Conservation (phyloP, 306 rosid genomes). For the Corylus avellana region DNA sequence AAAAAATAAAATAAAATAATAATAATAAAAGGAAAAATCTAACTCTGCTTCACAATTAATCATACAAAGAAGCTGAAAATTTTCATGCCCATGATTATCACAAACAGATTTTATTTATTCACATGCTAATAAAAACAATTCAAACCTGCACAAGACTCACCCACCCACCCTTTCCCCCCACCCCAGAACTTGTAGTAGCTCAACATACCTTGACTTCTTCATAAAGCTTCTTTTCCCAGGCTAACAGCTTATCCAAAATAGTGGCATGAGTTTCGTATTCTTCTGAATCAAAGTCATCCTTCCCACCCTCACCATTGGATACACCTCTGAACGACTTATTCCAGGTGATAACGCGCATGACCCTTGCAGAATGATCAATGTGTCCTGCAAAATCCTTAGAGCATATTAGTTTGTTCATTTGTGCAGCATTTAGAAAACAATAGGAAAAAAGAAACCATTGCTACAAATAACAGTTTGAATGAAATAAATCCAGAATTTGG, state of each 20-base stretch:
- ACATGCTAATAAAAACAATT: background rate
- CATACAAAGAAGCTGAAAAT: background rate
- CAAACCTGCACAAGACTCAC: background rate
- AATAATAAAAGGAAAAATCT: background rate
- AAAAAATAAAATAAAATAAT: no score
- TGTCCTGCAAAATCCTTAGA: slow-evolving; percentile 52
- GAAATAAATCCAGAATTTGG: background rate
- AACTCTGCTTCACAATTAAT: background rate
- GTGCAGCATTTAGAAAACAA: slow-evolving; percentile 2
- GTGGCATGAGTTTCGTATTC: slow-evolving; percentile 85
- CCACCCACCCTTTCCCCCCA: no score
- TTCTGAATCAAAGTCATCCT: slow-evolving; percentile 69
- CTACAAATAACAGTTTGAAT: background rate
- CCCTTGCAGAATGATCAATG: slow-evolving; percentile 87
- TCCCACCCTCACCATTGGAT: slow-evolving; percentile 66
- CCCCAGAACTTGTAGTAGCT: background rate
- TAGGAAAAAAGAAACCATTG: background rate
- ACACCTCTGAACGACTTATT: slow-evolving; percentile 69
- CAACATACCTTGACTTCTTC: slow-evolving; percentile 78
- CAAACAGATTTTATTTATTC: background rate
- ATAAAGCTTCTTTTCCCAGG: slow-evolving; percentile 92
- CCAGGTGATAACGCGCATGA: slow-evolving; percentile 87
- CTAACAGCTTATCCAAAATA: slow-evolving; percentile 81
- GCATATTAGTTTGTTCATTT: slow-evolving; percentile 15
- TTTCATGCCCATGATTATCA: background rate